phyloP scores from a whole-genome alignment of 1,284 basidiomycete genomes.

The Puccinia coronata region DNA sequence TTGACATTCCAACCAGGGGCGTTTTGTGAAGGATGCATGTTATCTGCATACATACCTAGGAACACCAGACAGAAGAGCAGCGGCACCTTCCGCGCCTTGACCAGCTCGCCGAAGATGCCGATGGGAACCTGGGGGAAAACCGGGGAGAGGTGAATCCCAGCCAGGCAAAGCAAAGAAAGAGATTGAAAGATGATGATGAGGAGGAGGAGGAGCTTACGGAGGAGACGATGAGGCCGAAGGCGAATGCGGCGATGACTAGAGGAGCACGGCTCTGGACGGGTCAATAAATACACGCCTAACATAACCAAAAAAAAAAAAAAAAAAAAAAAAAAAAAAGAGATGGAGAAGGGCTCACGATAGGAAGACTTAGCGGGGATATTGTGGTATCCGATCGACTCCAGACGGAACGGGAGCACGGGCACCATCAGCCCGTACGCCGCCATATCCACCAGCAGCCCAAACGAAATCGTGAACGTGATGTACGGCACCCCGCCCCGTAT shows the following conservation, averaged over 20 bases:
- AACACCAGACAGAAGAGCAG: slow-evolving; percentile 26
- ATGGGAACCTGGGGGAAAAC: slow-evolving; percentile 13
- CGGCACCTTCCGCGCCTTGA: slow-evolving; percentile 22
- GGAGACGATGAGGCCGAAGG: slow-evolving; percentile 35
- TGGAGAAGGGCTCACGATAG: slow-evolving; percentile 19
- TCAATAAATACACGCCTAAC: too few relatives aligned
- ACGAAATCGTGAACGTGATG: slow-evolving; percentile 47
- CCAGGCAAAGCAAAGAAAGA: too few relatives aligned
- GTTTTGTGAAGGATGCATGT: too few relatives aligned
- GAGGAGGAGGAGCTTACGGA: too few relatives aligned
- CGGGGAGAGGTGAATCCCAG: too few relatives aligned
- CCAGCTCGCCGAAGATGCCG: slow-evolving; percentile 29
- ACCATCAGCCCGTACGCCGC: slow-evolving; percentile 44
- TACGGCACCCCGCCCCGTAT: neutral
- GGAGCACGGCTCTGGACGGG: too few relatives aligned
- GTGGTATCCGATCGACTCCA: slow-evolving; percentile 14
- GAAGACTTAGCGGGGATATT: slow-evolving; percentile 28
- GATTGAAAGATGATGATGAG: too few relatives aligned
- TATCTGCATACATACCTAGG: too few relatives aligned
- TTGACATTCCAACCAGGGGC: too few relatives aligned
- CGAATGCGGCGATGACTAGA: slow-evolving; percentile 41
- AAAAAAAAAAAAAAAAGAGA: too few relatives aligned
- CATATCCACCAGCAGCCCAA: slow-evolving; percentile 41
- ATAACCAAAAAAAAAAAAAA: too few relatives aligned
- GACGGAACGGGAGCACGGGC: slow-evolving; percentile 33